Base-by-base conservation (phyloP, 176 grass and related monocot genomes). In the Carex scoparia region DNA sequence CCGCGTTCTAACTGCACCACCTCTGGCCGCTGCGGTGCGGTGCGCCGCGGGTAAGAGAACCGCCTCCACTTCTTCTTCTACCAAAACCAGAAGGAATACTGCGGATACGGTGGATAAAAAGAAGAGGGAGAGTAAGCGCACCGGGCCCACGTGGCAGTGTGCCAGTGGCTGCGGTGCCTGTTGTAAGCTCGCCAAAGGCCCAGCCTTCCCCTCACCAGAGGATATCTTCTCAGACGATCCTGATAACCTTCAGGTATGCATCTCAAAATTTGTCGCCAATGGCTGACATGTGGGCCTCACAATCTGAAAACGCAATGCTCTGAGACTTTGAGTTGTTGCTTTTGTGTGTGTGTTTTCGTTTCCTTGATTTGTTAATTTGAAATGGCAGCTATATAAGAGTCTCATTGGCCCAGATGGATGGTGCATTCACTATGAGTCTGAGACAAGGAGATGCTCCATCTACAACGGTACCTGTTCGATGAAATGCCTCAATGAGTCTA, bases 141-240 rank as follows among this genome's bases (percentile, higher is more conserved):
- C 58, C 10, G 81, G 69, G 62, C 62, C 81, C 18, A 67, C 63
- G 75, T 95, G 94, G 94, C 88, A 91, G 63, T 91, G 94, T 74
- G 94, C 87, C 37, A 84, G 51, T 67, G 94, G 94, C n/a, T 95
- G 94, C 72, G 94, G 94, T 61, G 89, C 94, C 46, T 93, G 94
- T 79, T 93, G 94, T 88, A 95, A 93, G 85, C 91, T 95, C 0
- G 91, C 88, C 85, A 95, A 93, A 79, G 94, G 94, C 49, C 88
- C 94, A 5, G 88, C 88, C 11, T 93, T 91, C 77, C 91, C 89
- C 38, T 60, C 86, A 7, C 91, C 94, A 1, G 89, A 93, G 37
- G 91, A 95, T 61, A 82, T 93, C 81, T 93, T 97, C 30, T 53
- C 87, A 31, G 91, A 91, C 53, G 88, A 81, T 65, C 87, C 84